These are phyloP conservation scores for Epichloe gansuensis DNA, from an alignment of 2,329 filamentous ascomycete genomes.

Conservation along the genomic window DNA sequence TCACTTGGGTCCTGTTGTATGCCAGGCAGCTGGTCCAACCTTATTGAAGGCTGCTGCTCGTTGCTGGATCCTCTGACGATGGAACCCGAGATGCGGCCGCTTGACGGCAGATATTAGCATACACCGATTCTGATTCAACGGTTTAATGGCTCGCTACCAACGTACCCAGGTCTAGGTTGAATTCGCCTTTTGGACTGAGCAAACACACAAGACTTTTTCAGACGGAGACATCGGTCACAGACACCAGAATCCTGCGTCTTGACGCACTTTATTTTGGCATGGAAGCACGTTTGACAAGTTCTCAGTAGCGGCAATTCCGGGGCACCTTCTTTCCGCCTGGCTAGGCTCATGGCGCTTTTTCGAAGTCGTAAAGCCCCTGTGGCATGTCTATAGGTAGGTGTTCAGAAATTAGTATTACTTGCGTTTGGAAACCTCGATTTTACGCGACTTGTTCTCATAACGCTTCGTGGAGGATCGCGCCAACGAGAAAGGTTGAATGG, in stretches of 20 bases:
- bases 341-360: neutral
- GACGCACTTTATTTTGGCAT: slow-evolving; percentile 24
- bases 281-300: slow-evolving; percentile 24
- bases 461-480: neutral
- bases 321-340: neutral
- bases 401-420: too few species aligned
- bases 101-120: neutral
- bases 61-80: neutral
- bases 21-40: neutral
- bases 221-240: slow-evolving; percentile 21
- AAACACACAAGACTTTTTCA: slow-evolving; percentile 22
- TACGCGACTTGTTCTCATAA: too few species aligned
- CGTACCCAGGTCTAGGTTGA: slow-evolving; percentile 11
- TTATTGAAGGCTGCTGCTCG: too few species aligned
- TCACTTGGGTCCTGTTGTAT: neutral
- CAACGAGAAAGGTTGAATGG: neutral
- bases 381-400: neutral
- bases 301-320: slow-evolving; percentile 8
- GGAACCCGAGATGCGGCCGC: neutral
- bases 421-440: too few species aligned
- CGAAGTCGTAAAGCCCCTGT: neutral
- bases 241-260: slow-evolving; percentile 20
- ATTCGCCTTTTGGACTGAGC: slow-evolving; percentile 17
- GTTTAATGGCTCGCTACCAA: neutral
- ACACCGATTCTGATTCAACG: slow-evolving; percentile 1